phyloP scores from a whole-genome alignment of 768 basidiomycete species.

The Trametes elegans region DNA sequence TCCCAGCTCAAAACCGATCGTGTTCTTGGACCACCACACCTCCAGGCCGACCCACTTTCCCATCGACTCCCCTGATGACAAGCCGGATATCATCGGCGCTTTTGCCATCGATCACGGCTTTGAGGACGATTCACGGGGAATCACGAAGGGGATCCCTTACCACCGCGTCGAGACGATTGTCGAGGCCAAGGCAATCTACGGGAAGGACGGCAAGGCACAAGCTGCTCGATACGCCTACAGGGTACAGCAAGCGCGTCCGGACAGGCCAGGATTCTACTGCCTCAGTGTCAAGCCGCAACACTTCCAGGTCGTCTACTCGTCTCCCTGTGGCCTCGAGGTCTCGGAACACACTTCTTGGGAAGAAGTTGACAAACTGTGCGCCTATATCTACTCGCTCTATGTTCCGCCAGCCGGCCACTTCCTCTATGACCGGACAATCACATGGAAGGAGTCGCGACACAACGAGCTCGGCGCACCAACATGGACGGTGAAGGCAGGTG shows the following conservation, averaged over 20 bases:
- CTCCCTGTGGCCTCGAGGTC: neutral
- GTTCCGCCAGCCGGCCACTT: neutral
- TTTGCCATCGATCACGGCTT: neutral
- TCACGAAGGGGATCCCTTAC: neutral
- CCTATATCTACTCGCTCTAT: constrained; percentile 5
- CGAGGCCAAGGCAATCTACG: neutral
- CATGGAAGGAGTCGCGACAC: neutral
- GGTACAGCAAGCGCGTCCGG: constrained; percentile 3
- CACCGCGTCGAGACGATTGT: neutral
- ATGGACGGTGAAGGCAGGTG: neutral
- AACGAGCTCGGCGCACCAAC: neutral
- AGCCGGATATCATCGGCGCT: neutral
- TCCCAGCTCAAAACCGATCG: neutral
- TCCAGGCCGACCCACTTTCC: neutral
- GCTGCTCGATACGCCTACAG: neutral
- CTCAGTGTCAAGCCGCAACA: neutral
- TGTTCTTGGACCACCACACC: neutral
- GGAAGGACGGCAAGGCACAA: neutral
- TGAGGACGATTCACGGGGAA: neutral
- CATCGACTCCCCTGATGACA: neutral
- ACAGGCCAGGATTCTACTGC: neutral
- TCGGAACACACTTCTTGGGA: neutral
- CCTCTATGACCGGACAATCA: constrained; percentile 1
- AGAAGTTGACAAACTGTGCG: neutral
- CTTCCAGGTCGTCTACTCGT: constrained; percentile 7